Base-by-base conservation (phyloP, 345 rosid genomes). In the Reutealis trisperma region DNA sequence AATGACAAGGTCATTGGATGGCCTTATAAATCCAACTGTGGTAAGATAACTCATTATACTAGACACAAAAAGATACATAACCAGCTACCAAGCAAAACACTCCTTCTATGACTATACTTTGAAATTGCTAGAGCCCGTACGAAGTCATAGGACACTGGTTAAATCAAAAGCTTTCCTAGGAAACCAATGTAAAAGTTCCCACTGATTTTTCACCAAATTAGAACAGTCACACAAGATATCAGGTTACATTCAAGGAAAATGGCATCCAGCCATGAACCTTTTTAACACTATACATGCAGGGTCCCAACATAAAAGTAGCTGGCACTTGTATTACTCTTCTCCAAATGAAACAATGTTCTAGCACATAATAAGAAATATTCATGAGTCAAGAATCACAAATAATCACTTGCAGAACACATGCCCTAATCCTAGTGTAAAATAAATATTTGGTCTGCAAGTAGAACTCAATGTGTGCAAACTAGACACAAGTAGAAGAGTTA, bases 401-500 rank as follows among this genome's bases (percentile, higher is more conserved):
- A 34, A 34, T 34, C 37, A 34, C 37, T 34, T 34, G 37, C 37
- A 34, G 37, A 34, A 34, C 37, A 34, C 37, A n/a, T n/a, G 37
- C 3, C 37, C 37, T 34, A 34, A 34, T 34, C 37, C 37, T 34
- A 34, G 37, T 61, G 60, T 89, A 15, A 16, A 54, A 47, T 15
- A 18, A 47, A 49, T 49, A 5, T 37, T 27, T 16, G 72, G 59
- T 70, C 63, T 19, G 5, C 1, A 54, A 13, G 21, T 4, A 51
- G 55, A 51, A 51, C 15, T 51, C 19, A 51, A 16, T 37, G 16
- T 3, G 4, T 54, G 59, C n/a, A 54, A 54, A 54, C n/a, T 15
- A 18, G 59, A 54, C n/a, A 54, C 6, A 19, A 54, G 22, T 16
- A 54, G 6, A 18, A 54, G 21, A 15, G 59, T 54, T 61, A 59